Base-by-base conservation (phyloP, 2,329 filamentous ascomycete species). In the Curvularia verruculosa region DNA sequence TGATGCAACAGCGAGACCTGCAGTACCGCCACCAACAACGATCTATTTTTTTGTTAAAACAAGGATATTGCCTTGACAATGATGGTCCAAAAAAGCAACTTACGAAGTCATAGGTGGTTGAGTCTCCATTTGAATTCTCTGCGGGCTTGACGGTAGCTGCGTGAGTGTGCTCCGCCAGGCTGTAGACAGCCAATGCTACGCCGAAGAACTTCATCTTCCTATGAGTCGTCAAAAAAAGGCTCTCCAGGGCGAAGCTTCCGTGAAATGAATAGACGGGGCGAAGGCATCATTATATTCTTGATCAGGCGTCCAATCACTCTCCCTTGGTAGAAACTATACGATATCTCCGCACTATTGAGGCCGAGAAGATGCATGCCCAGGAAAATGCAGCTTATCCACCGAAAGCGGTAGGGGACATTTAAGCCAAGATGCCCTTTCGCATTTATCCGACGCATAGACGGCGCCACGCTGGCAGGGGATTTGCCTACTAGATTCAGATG, bases 1-100 rank as follows among this genome's bases (percentile, higher is more conserved):
- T 6, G 69, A 69, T 41, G 69, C 67, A 19, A 72, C 65, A 3
- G 68, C 69, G n/a, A 72, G 66, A 6, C 69, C 69, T 45, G 69
- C 69, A 55, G 66, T 71, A 37, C 69, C 69, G 1, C 68, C 69
- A 24, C 67, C 67, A n/a, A 69, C 49, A 2, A 70, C 21, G 5
- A 68, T 46, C 65, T 69, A 26, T 1, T 10, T 18, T 24, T 39
- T 23, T 23, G 31, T 53, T 24, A 57, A 31, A 45, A 39, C 13
- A 28, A n/a, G 7, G 19, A 5, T 13, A 19, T 12, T 13, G 29
- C n/a, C 34, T 23, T 18, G 12, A 4, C 12, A 5, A 5, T 7
- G 10, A 5, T n/a, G 6, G n/a, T 5, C 10, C 15, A 3, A 26
- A 15, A 3, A 26, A 18, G 7, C 13, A 26, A 49, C 54, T 37